A percentile compares a stretch with the other conserved stretches of the same genome.
Conservation (phyloP, 2,329 filamentous ascomycete genomes). For the Clonostachys rosea region DNA sequence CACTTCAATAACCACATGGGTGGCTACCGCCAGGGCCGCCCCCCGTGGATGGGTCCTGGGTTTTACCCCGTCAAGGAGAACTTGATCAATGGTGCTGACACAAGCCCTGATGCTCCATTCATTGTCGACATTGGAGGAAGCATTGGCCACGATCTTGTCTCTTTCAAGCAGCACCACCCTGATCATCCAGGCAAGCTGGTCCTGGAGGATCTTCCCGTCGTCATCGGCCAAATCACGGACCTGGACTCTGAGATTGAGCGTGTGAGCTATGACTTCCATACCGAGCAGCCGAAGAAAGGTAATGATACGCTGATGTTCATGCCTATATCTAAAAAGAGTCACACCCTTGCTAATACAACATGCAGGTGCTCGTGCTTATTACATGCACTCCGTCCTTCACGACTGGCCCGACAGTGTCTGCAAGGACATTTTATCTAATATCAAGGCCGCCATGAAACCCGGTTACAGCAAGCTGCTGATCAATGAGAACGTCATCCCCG, state of each 20-base stretch:
- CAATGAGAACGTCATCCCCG: conserved; percentile 22
- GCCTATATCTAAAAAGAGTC: not conserved
- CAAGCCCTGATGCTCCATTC: conserved; percentile 13
- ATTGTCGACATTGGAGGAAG: conserved; percentile 28
- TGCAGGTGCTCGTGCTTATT: conserved; percentile 29
- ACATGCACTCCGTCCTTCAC: conserved; percentile 32
- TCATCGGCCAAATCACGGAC: conserved; percentile 23
- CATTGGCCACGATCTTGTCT: conserved; percentile 24
- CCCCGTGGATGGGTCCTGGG: conserved; percentile 23
- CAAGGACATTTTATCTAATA: conserved; percentile 19
- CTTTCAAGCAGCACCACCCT: conserved; percentile 24
- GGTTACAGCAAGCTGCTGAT: conserved; percentile 26
- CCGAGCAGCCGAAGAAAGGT: conserved; percentile 36
- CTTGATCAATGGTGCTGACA: conserved; percentile 17
- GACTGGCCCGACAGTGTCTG: conserved; percentile 27
- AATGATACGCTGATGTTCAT: conserved; percentile 1
- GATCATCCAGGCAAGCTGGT: conserved; percentile 32
- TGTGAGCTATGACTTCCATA: conserved; percentile 40
- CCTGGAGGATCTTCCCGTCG: conserved; percentile 39
- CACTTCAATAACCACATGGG: conserved; percentile 30
- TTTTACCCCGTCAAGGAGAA: conserved; percentile 25
- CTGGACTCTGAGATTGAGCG: conserved; percentile 18
- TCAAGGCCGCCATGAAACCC: conserved; percentile 20
- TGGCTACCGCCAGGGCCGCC: conserved; percentile 22
- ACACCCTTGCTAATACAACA: not conserved